phyloP scores from a whole-genome alignment of 768 basidiomycete genomes.

The Lentinula sp. region DNA sequence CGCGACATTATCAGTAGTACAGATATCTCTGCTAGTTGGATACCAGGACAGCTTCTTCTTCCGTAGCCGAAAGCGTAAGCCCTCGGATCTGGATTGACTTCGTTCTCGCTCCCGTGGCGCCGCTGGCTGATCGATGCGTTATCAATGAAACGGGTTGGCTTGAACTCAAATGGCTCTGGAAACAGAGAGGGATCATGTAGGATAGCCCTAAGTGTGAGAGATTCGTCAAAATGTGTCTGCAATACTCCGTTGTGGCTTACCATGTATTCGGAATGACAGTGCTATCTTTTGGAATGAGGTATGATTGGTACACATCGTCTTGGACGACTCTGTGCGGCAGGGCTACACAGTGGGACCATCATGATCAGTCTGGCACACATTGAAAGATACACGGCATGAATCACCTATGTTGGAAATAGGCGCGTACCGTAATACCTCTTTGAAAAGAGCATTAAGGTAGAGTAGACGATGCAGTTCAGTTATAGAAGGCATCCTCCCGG shows the following conservation, averaged over 20 bases:
- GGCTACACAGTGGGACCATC: conserved; percentile 18
- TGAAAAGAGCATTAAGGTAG: conserved; percentile 31
- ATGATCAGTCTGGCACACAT: background rate
- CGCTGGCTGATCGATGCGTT: background rate
- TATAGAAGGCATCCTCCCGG: conserved; percentile 26
- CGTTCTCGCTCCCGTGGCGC: background rate
- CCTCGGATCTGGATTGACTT: conserved; percentile 25
- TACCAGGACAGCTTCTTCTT: conserved; percentile 26
- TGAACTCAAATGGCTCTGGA: conserved; percentile 33
- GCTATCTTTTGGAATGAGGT: conserved; percentile 37
- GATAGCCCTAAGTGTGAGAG: conserved; percentile 27
- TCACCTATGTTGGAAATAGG: conserved; percentile 35
- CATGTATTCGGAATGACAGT: conserved; percentile 43
- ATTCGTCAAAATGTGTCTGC: too few species aligned
- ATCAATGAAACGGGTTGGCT: conserved; percentile 29
- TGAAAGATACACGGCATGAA: conserved; percentile 4
- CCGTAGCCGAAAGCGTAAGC: conserved; percentile 27
- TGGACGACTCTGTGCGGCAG: conserved; percentile 34
- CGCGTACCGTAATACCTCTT: conserved; percentile 34
- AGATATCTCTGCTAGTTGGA: conserved; percentile 24
- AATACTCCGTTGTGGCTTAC: conserved; percentile 15
- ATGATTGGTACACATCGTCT: conserved; percentile 41
- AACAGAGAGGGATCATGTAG: conserved; percentile 35
- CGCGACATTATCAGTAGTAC: conserved; percentile 25
- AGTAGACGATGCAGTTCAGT: conserved; percentile 19